These are phyloP conservation scores for Yamadazyma siamensis DNA, from an alignment of 1,139 yeast genomes.

Conservation along the genomic window DNA sequence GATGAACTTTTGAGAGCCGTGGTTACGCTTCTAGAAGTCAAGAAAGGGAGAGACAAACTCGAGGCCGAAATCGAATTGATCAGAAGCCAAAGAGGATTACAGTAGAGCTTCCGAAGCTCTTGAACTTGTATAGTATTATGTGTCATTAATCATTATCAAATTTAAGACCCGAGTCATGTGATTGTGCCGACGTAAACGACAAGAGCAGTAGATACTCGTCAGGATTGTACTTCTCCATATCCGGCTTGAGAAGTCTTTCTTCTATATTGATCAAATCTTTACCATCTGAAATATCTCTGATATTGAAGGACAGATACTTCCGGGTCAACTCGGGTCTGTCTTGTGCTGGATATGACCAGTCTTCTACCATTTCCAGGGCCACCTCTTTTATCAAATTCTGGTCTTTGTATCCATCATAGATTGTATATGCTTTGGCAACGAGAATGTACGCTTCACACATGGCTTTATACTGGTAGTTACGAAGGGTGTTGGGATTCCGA, in stretches of 20 bases:
- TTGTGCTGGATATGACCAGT: slow-evolving; percentile 17
- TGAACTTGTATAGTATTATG: no score
- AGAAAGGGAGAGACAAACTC: slow-evolving; percentile 82
- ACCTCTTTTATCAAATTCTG: slow-evolving; percentile 13
- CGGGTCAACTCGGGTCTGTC: slow-evolving; percentile 6
- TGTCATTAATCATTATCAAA: no score
- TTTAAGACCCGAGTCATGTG: no score
- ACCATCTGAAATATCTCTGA: slow-evolving; percentile 9
- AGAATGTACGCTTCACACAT: slow-evolving; percentile 14
- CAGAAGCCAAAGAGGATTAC: slow-evolving; percentile 42
- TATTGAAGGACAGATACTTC: slow-evolving; percentile 10
- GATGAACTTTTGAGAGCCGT: slow-evolving; percentile 75
- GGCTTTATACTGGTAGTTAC: slow-evolving; percentile 14
- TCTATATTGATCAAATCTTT: slow-evolving; percentile 11
- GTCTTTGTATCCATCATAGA: slow-evolving; percentile 38
- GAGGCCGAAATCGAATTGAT: slow-evolving; percentile 74
- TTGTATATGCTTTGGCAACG: slow-evolving; percentile 12
- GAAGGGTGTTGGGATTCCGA: slow-evolving; percentile 9
- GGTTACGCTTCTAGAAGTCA: slow-evolving; percentile 73
- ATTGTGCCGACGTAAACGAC: no score
- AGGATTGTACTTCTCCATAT: slow-evolving; percentile 7
- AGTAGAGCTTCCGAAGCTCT: slow-evolving; percentile 6
- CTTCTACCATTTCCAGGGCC: slow-evolving; percentile 10
- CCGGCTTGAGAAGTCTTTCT: slow-evolving; percentile 9
- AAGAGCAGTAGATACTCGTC: slow-evolving; percentile 3